Evolutionary conservation across 2,329 filamentous ascomycete genomes (phyloP).

Genomic region (Piedraia hortae): DNA sequence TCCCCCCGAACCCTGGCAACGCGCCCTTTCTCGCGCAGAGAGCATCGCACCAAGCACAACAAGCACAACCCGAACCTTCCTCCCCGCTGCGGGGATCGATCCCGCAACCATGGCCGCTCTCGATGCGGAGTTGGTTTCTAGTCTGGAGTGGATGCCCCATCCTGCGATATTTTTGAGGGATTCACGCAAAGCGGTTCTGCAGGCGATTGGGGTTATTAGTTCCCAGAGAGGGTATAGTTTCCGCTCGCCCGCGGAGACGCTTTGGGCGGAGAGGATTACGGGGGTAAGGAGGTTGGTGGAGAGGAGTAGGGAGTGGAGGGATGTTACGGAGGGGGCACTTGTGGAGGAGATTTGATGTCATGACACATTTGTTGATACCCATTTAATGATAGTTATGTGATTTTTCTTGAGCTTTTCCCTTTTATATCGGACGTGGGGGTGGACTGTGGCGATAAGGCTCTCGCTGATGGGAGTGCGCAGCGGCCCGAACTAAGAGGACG

Average conservation of each 20-base stretch:
- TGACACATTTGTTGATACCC: no score
- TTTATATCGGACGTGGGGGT: not conserved
- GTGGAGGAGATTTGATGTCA: conserved; percentile 3
- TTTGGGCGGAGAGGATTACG: conserved; percentile 62
- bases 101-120: conserved; percentile 54
- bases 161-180: conserved; percentile 85
- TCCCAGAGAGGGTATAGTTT: conserved; percentile 86
- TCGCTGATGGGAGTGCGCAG: no score
- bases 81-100: conserved; percentile 51
- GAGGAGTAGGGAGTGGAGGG: conserved; percentile 72
- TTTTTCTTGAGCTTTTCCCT: no score
- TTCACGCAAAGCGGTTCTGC: conserved; percentile 79
- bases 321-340: conserved; percentile 25
- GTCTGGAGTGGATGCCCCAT: conserved; percentile 91
- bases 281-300: conserved; percentile 64
- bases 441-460: not conserved
- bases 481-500: no score
- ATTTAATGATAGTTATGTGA: no score
- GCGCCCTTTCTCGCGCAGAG: no score
- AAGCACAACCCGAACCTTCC: conserved; percentile 18
- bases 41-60: not conserved
- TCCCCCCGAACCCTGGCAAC: not conserved
- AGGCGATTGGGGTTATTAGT: conserved; percentile 88
- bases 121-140: conserved; percentile 69
- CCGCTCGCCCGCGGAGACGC: conserved; percentile 60